Evolutionary conservation across 148 eudicot species (phyloP).

Genomic region (Diospyros kaki): DNA sequence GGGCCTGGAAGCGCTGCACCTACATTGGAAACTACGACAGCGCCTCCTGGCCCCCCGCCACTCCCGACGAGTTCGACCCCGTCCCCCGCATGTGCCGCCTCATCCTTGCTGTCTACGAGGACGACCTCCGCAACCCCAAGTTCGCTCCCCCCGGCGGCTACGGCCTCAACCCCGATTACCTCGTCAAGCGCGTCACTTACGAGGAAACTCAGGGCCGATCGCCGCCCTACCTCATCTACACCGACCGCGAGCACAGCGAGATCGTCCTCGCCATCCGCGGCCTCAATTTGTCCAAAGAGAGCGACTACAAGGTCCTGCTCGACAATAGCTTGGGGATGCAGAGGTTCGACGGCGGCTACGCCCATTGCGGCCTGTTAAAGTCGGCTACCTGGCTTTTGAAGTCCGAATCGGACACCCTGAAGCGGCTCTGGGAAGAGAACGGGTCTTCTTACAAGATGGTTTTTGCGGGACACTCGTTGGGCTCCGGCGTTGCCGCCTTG

Average conservation of each 20-base stretch:
- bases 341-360: conserved; percentile 91
- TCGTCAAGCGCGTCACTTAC: conserved; percentile 71
- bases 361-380: conserved; percentile 73
- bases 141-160: conserved; percentile 50
- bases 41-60: conserved; percentile 67
- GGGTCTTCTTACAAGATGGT: conserved; percentile 60
- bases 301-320: conserved; percentile 66
- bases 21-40: conserved; percentile 88
- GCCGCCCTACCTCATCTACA: conserved; percentile 83
- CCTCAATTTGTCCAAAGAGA: conserved; percentile 58
- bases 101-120: conserved; percentile 76
- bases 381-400: conserved; percentile 77
- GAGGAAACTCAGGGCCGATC: conserved; percentile 59
- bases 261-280: conserved; percentile 76
- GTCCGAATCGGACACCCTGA: conserved; percentile 56
- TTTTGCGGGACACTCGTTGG: conserved; percentile 23
- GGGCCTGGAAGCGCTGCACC: conserved; percentile 94
- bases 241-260: conserved; percentile 51
- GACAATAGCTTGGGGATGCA: conserved; percentile 74
- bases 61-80: conserved; percentile 69
- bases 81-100: conserved; percentile 71
- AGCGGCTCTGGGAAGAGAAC: conserved; percentile 59
- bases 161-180: conserved; percentile 55
- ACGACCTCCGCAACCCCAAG: conserved; percentile 55
- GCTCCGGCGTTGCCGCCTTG: conserved; percentile 22